These are phyloP conservation scores for Clitopilus passeckerianus DNA, from an alignment of 768 basidiomycete genomes.

Conservation along the genomic window DNA sequence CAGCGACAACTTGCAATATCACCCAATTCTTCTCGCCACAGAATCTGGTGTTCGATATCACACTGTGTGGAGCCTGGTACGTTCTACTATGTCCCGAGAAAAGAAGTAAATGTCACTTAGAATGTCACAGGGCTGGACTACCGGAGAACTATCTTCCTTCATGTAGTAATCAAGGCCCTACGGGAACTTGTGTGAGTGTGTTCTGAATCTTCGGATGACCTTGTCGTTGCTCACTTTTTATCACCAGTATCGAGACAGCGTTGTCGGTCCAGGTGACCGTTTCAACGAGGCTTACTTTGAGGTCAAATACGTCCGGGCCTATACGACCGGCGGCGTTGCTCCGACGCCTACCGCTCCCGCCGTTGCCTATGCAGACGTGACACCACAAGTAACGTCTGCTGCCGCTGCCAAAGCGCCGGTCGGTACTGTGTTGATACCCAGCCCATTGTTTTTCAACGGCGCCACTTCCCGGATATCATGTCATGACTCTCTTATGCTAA, in stretches of 20 bases:
- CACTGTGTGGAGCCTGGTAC: slow-evolving; percentile 45
- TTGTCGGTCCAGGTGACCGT: slow-evolving; percentile 35
- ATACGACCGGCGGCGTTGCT: slow-evolving; percentile 23
- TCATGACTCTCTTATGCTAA: neutral
- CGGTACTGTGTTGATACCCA: slow-evolving; percentile 13
- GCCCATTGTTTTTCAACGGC: slow-evolving; percentile 14
- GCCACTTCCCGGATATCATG: neutral
- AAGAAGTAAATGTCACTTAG: neutral
- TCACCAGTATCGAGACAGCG: slow-evolving; percentile 43
- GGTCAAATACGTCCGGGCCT: slow-evolving; percentile 52
- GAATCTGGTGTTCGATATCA: slow-evolving; percentile 47
- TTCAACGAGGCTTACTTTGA: slow-evolving; percentile 58
- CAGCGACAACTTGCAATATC: slow-evolving; percentile 34
- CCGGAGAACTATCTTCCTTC: slow-evolving; percentile 31
- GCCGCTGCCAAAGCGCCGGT: slow-evolving; percentile 5
- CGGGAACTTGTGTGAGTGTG: slow-evolving; percentile 28
- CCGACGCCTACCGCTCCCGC: slow-evolving; percentile 21
- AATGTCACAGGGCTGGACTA: slow-evolving; percentile 34
- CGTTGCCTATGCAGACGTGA: slow-evolving; percentile 3
- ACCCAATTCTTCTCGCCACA: slow-evolving; percentile 37
- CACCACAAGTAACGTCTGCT: slow-evolving; percentile 1
- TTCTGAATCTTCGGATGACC: neutral
- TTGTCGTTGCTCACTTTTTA: neutral
- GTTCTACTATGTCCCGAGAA: slow-evolving; percentile 4
- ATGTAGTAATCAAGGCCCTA: slow-evolving; percentile 29